A percentile compares a stretch with the other conserved stretches of the same genome.
Conservation (phyloP, 1,284 basidiomycete genomes). For the Volvariella volvacea region DNA sequence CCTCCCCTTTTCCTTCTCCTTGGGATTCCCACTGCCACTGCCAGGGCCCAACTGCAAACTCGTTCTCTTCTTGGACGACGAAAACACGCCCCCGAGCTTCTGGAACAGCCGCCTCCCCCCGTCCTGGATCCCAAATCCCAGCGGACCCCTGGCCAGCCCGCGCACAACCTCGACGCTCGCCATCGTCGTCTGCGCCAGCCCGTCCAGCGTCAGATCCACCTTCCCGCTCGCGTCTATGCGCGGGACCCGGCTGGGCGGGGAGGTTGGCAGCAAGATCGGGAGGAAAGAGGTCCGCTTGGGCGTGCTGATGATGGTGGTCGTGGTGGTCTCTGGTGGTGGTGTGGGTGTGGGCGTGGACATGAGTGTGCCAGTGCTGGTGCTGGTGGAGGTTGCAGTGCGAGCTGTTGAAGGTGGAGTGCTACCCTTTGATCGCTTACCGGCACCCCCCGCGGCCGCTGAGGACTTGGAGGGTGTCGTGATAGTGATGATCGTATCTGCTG, state of each 20-base stretch:
- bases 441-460: slow-evolving; percentile 3
- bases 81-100: slow-evolving; percentile 10
- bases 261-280: background rate
- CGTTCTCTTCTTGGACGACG: background rate
- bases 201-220: slow-evolving; percentile 66
- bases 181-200: slow-evolving; percentile 81
- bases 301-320: slow-evolving; percentile 5
- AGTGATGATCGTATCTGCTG: slow-evolving; percentile 2
- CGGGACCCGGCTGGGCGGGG: slow-evolving; percentile 1
- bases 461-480: slow-evolving; percentile 2
- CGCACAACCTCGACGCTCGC: slow-evolving; percentile 74
- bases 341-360: background rate
- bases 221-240: slow-evolving; percentile 25
- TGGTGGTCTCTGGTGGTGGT: too few species aligned
- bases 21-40: slow-evolving; percentile 1
- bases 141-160: slow-evolving; percentile 36
- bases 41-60: background rate
- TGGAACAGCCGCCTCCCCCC: slow-evolving; percentile 9
- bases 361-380: too few species aligned
- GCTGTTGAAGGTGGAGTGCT: background rate
- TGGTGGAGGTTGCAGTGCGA: too few species aligned
- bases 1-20: slow-evolving; percentile 7
- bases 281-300: slow-evolving; percentile 10
- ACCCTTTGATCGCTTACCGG: background rate
- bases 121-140: slow-evolving; percentile 8